A percentile compares a stretch with the other conserved stretches of the same genome.
These are phyloP conservation scores for Lactuca saligna DNA, from an alignment of 129 eudicot genomes.

Conservation along the genomic window DNA sequence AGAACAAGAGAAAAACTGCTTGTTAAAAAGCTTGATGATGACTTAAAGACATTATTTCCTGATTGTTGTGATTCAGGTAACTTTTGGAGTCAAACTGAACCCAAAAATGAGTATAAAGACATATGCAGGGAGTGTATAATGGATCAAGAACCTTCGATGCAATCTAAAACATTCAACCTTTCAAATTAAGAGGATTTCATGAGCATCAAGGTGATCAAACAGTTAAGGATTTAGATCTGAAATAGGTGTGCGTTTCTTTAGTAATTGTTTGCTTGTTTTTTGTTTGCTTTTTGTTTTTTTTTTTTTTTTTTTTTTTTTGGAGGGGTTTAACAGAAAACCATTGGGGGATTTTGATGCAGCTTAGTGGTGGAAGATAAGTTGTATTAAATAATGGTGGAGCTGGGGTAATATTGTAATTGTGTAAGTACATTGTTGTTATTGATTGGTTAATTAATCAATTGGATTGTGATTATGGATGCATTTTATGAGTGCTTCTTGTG, in stretches of 20 bases:
- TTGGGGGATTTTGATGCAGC: constrained; percentile 10
- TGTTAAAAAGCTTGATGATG: constrained; percentile 21
- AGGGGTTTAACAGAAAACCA: not conserved
- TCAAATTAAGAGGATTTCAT: too few relatives aligned
- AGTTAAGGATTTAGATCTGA: constrained; percentile 7
- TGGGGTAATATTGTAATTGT: constrained; percentile 15
- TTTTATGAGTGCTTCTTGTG: not conserved
- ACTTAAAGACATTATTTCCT: not conserved
- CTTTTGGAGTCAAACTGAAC: constrained; percentile 11
- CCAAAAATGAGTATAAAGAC: constrained; percentile 9
- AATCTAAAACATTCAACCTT: too few relatives aligned
- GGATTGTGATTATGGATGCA: constrained; percentile 13
- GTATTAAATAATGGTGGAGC: not conserved
- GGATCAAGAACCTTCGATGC: too few relatives aligned
- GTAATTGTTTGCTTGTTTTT: constrained; percentile 7
- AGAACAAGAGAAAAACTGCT: constrained; percentile 53
- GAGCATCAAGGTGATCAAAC: too few relatives aligned
- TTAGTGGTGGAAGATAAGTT: too few relatives aligned
- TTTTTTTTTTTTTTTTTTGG: not conserved
- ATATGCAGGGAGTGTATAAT: too few relatives aligned
- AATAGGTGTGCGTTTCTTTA: not conserved
- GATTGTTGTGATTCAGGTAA: constrained; percentile 1
- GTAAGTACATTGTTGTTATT: constrained; percentile 13
- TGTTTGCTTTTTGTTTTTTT: not conserved
- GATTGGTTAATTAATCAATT: not conserved